Base-by-base conservation (phyloP, 208 protist species). In the Spongospora subterranea region DNA sequence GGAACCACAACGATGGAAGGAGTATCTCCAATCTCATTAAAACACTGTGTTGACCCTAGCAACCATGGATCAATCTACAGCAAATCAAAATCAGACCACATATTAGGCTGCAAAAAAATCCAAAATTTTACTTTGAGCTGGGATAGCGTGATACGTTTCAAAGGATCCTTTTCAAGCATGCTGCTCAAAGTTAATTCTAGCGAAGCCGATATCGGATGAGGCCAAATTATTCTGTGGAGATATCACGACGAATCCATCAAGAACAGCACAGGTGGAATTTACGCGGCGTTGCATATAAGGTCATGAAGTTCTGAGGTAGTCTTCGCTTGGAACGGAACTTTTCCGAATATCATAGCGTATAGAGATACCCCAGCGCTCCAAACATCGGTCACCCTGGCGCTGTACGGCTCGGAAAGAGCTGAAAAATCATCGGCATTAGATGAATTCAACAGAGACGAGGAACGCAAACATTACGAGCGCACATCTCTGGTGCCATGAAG, bases 301-400 rank as follows among this genome's bases (percentile, higher is more conserved):
- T 82, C 71, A 43, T 82, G 35, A 35, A 82, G n/a, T 35, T 82
- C 71, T 43, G 71, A 35, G 17, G 17, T 82, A 45, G 71, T 40
- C 6, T 35, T 82, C 11, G 71, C 71, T 82, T 6, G 6, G n/a
- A 82, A 45, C 11, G 71, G 71, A 6, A 35, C n/a, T 82, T 82
- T 35, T 20, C 71, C 71, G 35, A 82, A 82, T 43, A 82, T 6
- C 71, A 82, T 82, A 20, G 71, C 71, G n/a, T 45, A 82, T n/a
- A 82, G 71, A 20, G 71, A 45, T 43, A 82, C n/a, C 13, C 71
- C 71, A 43, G 71, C 71, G 71, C 71, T 82, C 71, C 71, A 82
- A 43, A 82, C n/a, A 35, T 82, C 71, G 6, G 71, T 82, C 71
- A 40, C 35, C n/a, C 40, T 6, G 71, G 71, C 71, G 35, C 71